Evolutionary conservation across 768 basidiomycete species (phyloP).

Genomic region (Collybia mongolica): DNA sequence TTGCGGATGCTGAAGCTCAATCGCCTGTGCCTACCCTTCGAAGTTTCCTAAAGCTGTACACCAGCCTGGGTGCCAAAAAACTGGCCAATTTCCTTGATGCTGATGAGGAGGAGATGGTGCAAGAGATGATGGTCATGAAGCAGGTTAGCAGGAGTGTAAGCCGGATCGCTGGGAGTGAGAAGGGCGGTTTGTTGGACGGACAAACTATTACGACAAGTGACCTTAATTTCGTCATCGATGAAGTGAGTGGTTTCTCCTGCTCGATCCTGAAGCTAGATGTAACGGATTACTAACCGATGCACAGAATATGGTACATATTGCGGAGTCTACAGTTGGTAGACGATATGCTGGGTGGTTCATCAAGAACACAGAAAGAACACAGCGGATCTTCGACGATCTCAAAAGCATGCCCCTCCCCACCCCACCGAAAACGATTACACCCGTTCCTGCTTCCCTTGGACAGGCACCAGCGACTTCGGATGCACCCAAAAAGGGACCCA

Average conservation of each 20-base stretch:
- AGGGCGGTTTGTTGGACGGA: conserved; percentile 73
- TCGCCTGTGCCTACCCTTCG: conserved; percentile 81
- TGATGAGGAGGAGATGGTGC: conserved; percentile 92
- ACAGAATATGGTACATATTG: conserved; percentile 96
- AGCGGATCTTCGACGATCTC: conserved; percentile 82
- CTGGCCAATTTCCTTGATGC: conserved; percentile 89
- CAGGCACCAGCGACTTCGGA: conserved; percentile 20
- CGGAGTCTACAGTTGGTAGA: conserved; percentile 90
- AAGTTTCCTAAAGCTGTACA: conserved; percentile 94
- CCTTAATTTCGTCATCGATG: conserved; percentile 92
- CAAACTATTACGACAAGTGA: conserved; percentile 89
- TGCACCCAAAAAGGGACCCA: conserved; percentile 23
- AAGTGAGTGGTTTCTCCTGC: conserved; percentile 50
- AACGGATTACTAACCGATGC: neutral
- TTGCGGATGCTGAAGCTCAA: conserved; percentile 75
- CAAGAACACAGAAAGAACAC: conserved; percentile 90
- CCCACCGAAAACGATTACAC: conserved; percentile 24
- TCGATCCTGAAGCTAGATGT: neutral
- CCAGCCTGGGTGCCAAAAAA: conserved; percentile 88
- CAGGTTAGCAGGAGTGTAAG: conserved; percentile 77
- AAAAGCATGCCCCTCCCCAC: conserved; percentile 48
- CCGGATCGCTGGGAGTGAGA: conserved; percentile 55
- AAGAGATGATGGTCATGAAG: conserved; percentile 98
- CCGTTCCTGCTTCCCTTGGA: conserved; percentile 18
- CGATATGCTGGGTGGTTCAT: conserved; percentile 98